These are phyloP conservation scores for Populus hybrid DNA, from an alignment of 441 rosid genomes.

Conservation along the genomic window DNA sequence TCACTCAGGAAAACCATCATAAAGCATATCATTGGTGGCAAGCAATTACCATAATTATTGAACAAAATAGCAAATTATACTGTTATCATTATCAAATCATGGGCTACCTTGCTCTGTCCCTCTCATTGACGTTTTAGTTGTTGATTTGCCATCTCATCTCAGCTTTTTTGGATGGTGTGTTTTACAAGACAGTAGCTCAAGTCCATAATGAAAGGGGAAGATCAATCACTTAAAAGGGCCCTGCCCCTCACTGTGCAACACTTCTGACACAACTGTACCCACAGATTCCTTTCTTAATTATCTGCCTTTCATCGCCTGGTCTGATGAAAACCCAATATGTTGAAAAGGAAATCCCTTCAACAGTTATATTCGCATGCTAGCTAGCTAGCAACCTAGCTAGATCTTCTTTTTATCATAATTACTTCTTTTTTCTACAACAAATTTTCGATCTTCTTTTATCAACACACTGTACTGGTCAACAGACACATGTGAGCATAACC, in stretches of 20 bases:
- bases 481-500: not conserved
- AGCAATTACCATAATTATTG: not conserved
- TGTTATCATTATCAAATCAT: constrained; percentile 40
- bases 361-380: not conserved
- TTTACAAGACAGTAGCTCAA: constrained; percentile 37
- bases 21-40: constrained; percentile 24
- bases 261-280: constrained; percentile 17
- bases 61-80: constrained; percentile 23
- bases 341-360: constrained; percentile 7
- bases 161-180: constrained; percentile 33
- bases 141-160: constrained; percentile 25
- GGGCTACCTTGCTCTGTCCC: not conserved
- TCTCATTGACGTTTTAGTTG: constrained; percentile 1
- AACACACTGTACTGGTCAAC: not conserved
- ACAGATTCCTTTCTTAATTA: constrained; percentile 6
- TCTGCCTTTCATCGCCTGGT: not conserved
- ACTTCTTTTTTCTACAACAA: not conserved
- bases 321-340: not conserved
- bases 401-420: not conserved
- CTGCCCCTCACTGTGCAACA: not conserved
- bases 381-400: not conserved
- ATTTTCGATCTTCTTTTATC: not conserved
- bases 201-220: constrained; percentile 9
- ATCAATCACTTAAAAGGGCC: constrained; percentile 17
- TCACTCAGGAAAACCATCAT: constrained; percentile 11